Evolutionary conservation across 2,329 filamentous ascomycete species (phyloP), one percentile per base, ranked within the genome.

Genomic region (Monilinia laxa): DNA sequence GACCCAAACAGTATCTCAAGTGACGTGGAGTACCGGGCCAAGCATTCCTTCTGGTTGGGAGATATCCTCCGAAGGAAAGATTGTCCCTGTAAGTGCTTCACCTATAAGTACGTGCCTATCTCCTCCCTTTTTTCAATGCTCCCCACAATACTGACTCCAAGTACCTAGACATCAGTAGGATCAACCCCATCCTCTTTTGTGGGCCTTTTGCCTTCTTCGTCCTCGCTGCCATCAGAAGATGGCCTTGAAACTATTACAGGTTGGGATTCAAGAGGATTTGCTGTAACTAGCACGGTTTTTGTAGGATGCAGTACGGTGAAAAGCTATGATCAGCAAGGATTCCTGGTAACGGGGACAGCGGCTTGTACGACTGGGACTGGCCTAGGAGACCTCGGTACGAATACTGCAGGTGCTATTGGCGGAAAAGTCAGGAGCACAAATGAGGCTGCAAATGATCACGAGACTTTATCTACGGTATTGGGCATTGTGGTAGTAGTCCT

Each of bases 41-140:
- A 84, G 85, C 70, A 86, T 96, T 68, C 92, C 93, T 52, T 86
- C 83, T 73, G 92, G 91, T 68, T 97, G 92, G 92, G 85, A 88
- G 69, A 91, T 95, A 79, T 91, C 88, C 62, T 82, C 87, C 69
- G 85, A 87, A 72, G 91, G 92, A 76, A 94, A 93, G 81, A 87
- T 95, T 74, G 83, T 92, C 75, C 90, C 90, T 75, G 85, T 87
- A 71, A 86, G 84, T 79, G 86, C 87, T 80, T 86, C 86, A 75
- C 82, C 84, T 81, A 85, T 87, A 81, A 86, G 85, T 88, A 85
- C 84, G 87, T 72, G 57, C 52, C 75, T 42, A 68, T 74, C 56
- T 60, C 76, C 60, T 64, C 45, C 31, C 42, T 6, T 51, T 45
- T 31, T n/a, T 16, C 12, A 20, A 9, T 23, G 23, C n/a, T 25